Evolutionary conservation across 805 yeast genomes (phyloP), one percentile per base, ranked within the genome.

Genomic region (Spathaspora arborariae): DNA sequence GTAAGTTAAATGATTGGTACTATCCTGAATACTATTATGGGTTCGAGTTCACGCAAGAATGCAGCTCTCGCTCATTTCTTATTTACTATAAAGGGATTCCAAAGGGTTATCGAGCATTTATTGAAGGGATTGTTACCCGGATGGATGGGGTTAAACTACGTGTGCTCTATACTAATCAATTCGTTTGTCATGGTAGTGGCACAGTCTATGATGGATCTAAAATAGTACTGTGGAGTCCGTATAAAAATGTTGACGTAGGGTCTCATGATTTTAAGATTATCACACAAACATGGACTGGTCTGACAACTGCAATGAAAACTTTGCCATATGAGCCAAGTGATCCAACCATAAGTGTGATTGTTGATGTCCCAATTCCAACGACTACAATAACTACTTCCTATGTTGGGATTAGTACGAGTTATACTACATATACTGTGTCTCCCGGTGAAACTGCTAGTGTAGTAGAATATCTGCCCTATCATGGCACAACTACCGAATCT

Each of bases 401-500:
- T 36, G 20, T 42, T 16, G 45, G 47, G 2, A 38, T 55, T 3
- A 45, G 51, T 19, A 46, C 50, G 19, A 10, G 30, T 11, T 42
- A 34, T 21, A 22, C 40, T 4, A 61, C 64, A 4, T 37, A 26
- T 11, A 49, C 60, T 11, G 51, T 53, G 19, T 15, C 55, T 2
- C 45, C 51, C 10, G 61, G 56, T 15, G 56, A 46, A 16, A 53
- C 58, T 10, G 56, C 48, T 5, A 56, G 60, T 1, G 59, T 58
- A 3, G 42, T 48, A 15, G 45, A 11, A 11, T 35, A 6, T 4
- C 41, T 22, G 15, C 51, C 21, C 55, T 52, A 88, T 5, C 76
- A 82, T 51, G 76, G 88, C 7, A 84, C 85, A 43, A 76, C 82
- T 45, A 80, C 76, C 19, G 63, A 22, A 22, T 6, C 6, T 7